Base-by-base conservation (phyloP, 2,329 filamentous ascomycete species). In the Phialophora verrucosa region DNA sequence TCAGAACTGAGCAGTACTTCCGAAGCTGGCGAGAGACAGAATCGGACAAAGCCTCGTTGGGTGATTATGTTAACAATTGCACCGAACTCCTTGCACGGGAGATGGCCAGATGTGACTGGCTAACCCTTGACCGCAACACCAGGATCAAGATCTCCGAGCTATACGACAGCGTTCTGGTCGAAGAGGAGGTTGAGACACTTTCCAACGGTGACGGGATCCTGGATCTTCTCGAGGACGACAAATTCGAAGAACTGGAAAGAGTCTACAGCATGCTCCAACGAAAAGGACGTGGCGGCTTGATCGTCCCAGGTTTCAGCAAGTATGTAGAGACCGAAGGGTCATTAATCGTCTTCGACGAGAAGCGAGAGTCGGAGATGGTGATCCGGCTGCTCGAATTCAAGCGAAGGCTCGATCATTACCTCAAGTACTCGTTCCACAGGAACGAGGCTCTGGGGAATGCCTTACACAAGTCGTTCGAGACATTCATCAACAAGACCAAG, bases 401-500 rank as follows among this genome's bases (percentile, higher is more conserved):
- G 75, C 86, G 88, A 56, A 87, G 89, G 35, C 82, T 97, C 8
- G 93, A 97, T 74, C 80, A 88, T 49, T 88, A 94, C 72, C 90
- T 92, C 75, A 86, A 88, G 49, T 86, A 90, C 57, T 89, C 92
- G 0, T 97, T 99, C 74, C 83, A 85, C 55, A 88, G 87, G 61
- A 87, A 97, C 71, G 87, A 92, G n/a, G 85, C 87, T 25, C 88
- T 98, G 57, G 85, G 88, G 0, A 91, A 93, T 76, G 87, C 85
- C 11, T 83, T 99, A 71, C 87, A 95, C 63, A 92, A 97, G 73
- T 86, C 92, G 0, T 98, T 99, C 75, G 89, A 91, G 61, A 85
- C 83, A 0, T 97, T 98, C 73, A 97, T 99, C 84, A 99, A 99
- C 77, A 91, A 95, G 77, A 86, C 84, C 3, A 90, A 90, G 75